Evolutionary conservation across 2,329 filamentous ascomycete species (phyloP).

Genomic region (Nemania abortiva): DNA sequence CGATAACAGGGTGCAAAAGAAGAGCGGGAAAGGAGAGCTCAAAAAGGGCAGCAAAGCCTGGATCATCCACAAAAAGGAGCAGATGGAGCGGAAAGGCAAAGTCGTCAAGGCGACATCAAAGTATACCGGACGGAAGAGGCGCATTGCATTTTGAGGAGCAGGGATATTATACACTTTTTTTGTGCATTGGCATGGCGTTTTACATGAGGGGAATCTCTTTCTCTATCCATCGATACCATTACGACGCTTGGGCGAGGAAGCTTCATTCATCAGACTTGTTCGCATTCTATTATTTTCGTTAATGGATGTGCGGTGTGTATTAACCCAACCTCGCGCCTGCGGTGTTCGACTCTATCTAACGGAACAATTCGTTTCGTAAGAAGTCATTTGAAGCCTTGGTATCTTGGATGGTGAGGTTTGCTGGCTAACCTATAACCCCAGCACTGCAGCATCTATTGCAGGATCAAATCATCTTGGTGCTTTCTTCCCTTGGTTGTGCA

Average conservation of each 20-base stretch:
- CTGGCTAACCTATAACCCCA: not conserved
- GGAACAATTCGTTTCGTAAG: not conserved
- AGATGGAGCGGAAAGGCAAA: conserved; percentile 95
- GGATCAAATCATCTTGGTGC: not conserved
- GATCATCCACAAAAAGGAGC: conserved; percentile 89
- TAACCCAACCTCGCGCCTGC: not conserved
- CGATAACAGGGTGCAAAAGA: conserved; percentile 71
- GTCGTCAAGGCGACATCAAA: conserved; percentile 92
- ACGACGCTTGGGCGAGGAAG: not conserved
- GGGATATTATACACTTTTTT: conserved; percentile 35
- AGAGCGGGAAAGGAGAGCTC: conserved; percentile 63
- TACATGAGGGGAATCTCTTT: conserved; percentile 12
- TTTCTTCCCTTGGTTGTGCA: not conserved
- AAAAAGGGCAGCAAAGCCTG: conserved; percentile 88
- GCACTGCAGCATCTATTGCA: not conserved
- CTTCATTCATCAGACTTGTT: not conserved
- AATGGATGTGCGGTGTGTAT: not conserved
- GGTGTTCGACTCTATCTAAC: not conserved
- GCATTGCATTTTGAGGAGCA: conserved; percentile 73
- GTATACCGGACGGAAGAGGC: conserved; percentile 91
- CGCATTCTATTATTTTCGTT: not conserved
- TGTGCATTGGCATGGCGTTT: conserved; percentile 49
- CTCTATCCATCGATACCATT: conserved; percentile 12
- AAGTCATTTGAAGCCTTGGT: not conserved
- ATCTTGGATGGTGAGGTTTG: not conserved